Evolutionary conservation across 1,139 yeast species (phyloP).

Genomic region (Nakaseomyces nivariensis): DNA sequence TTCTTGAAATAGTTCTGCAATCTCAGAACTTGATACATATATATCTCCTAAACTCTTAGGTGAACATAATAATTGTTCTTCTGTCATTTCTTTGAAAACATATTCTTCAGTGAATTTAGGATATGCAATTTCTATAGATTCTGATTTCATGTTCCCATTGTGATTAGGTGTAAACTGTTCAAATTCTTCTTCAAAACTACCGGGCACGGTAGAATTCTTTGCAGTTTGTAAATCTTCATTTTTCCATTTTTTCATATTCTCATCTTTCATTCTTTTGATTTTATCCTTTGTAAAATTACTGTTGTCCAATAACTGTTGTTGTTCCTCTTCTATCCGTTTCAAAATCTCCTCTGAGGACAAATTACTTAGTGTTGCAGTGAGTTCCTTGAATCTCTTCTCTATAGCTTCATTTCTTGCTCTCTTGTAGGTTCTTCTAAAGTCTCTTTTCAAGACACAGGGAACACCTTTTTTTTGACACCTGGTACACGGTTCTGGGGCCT

Average conservation of each 20-base stretch:
- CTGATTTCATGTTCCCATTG: not conserved
- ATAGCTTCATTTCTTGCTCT: constrained; percentile 77
- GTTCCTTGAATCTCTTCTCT: constrained; percentile 64
- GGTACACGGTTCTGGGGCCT: constrained; percentile 72
- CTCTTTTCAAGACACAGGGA: constrained; percentile 63
- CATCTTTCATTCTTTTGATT: constrained; percentile 11
- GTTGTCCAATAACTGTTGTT: constrained; percentile 19
- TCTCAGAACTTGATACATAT: constrained; percentile 48
- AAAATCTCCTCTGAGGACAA: constrained; percentile 42
- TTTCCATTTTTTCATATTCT: constrained; percentile 1
- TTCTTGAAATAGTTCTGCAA: constrained; percentile 56
- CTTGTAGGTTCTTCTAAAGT: constrained; percentile 80
- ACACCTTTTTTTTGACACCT: constrained; percentile 65
- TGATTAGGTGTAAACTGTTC: not conserved
- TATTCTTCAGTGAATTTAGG: constrained; percentile 1
- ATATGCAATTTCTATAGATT: not conserved
- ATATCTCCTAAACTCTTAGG: constrained; percentile 64
- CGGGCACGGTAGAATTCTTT: not conserved
- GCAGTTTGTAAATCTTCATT: not conserved
- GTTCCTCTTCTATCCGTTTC: constrained; percentile 23
- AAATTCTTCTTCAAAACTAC: not conserved
- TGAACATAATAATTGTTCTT: constrained; percentile 40
- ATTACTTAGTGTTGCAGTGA: constrained; percentile 49
- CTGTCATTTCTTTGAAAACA: constrained; percentile 27
- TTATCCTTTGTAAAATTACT: constrained; percentile 27